A percentile compares a stretch with the other conserved stretches of the same genome.
Conservation (phyloP, 1,139 yeast species). For the Magnusiomyces sp. region DNA sequence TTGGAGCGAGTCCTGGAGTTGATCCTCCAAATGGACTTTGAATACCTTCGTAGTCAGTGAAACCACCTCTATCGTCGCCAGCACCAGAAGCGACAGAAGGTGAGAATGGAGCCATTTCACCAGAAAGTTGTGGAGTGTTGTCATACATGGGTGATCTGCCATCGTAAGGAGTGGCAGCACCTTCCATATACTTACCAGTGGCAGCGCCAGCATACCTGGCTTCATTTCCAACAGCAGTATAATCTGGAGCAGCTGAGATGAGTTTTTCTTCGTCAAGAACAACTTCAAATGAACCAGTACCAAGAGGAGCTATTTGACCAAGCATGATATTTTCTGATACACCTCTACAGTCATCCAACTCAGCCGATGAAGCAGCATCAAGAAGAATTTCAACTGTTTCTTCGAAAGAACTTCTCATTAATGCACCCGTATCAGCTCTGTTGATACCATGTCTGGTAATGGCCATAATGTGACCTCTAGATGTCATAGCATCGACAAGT, state of each 20-base stretch:
- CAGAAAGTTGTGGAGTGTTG: slow-evolving; percentile 58
- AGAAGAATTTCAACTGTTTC: slow-evolving; percentile 96
- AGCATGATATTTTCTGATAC: slow-evolving; percentile 95
- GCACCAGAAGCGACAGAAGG: slow-evolving; percentile 87
- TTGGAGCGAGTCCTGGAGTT: slow-evolving; percentile 52
- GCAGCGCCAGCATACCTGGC: slow-evolving; percentile 5
- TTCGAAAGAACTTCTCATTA: slow-evolving; percentile 98
- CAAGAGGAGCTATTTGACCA: slow-evolving; percentile 98
- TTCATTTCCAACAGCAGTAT: slow-evolving; percentile 23
- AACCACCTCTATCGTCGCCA: slow-evolving; percentile 78
- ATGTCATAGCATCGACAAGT: slow-evolving; percentile 96
- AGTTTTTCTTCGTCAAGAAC: slow-evolving; percentile 88
- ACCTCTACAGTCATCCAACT: slow-evolving; percentile 96
- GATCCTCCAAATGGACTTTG: slow-evolving; percentile 34
- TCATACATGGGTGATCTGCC: slow-evolving; percentile 67
- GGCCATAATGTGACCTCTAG: slow-evolving; percentile 97
- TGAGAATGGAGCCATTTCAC: slow-evolving; percentile 61
- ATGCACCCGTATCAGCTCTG: slow-evolving; percentile 96
- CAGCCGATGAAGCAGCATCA: slow-evolving; percentile 98
- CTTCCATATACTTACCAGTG: slow-evolving; percentile 38
- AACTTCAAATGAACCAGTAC: slow-evolving; percentile 97
- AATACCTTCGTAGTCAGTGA: slow-evolving; percentile 74
- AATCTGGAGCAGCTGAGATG: slow-evolving; percentile 52
- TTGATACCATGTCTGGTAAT: slow-evolving; percentile 99
- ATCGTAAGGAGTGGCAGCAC: slow-evolving; percentile 93